phyloP scores from a whole-genome alignment of 495 filamentous ascomycete species.

The Podospora anserina region DNA sequence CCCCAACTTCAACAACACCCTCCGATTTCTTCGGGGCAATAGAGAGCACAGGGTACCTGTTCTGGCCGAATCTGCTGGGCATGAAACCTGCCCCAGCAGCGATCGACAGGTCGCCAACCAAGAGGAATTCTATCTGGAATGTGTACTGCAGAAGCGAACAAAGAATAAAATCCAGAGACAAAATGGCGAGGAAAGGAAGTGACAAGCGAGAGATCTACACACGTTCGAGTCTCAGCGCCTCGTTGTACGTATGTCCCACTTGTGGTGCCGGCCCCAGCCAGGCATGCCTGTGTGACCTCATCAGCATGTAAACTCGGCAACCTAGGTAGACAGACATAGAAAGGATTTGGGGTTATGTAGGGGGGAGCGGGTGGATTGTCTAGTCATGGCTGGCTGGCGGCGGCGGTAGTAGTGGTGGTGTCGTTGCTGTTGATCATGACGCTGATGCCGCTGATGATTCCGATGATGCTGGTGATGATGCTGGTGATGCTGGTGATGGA shows the following conservation, averaged over 20 bases:
- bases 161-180: constrained; percentile 2
- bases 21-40: not conserved
- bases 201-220: constrained; percentile 11
- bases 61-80: not conserved
- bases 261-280: not conserved
- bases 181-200: constrained; percentile 2
- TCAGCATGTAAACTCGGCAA: not conserved
- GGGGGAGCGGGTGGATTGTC: no score
- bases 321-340: no score
- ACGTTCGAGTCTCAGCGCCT: not conserved
- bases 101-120: constrained; percentile 16
- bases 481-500: not conserved
- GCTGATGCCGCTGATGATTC: not conserved
- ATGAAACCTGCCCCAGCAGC: constrained; percentile 15
- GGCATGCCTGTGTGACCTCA: not conserved
- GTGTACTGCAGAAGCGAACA: not conserved
- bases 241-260: not conserved
- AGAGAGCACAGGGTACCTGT: no score
- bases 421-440: not conserved
- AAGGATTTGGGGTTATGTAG: no score
- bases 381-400: no score
- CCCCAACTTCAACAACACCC: not conserved
- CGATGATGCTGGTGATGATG: not conserved
- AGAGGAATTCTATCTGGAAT: constrained; percentile 5
- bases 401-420: no score